Base-by-base conservation (phyloP, 2,329 filamentous ascomycete species). In the Neopestalotiopsis rosae region DNA sequence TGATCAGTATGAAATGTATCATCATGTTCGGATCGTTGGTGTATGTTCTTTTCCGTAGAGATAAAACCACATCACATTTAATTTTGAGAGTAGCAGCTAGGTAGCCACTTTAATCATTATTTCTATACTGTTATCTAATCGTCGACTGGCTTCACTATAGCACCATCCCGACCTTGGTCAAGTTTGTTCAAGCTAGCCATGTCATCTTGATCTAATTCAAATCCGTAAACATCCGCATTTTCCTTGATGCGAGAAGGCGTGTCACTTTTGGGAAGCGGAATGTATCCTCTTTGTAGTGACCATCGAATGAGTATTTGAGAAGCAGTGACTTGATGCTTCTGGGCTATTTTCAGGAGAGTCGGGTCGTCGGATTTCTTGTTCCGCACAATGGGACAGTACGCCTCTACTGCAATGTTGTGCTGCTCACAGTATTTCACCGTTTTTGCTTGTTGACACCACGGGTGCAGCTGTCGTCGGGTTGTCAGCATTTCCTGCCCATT, bases 261-360 rank as follows among this genome's bases (percentile, higher is more conserved):
- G 67, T 88, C 88, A 69, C 89, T 91, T 83, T 93, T 93, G 24
- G 90, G 90, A 68, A 93, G 78, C n/a, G 91, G 90, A n/a, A 90
- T 85, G 87, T 89, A 92, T 12, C 83, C 86, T 80, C 92, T 93
- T 76, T 94, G 90, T 75, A 94, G 78, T 69, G 87, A 87, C 77
- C 91, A 94, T 70, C 91, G 85, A n/a, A 94, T 83, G 71, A 94
- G 80, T 4, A 94, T 81, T 79, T 94, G 91, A 30, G 88, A 87
- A 1, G 89, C 85, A 7, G 86, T 85, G 76, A 88, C 91, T 45
- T 79, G 80, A 76, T 92, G 86, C 75, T 89, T 90, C 72, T 86
- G 78, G 2, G 88, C 87, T 34, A 93, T 80, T 1, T 76, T 77
- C 5, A 84, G 80, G 5, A 94, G 79, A 0, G 85, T 88, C 67